Evolutionary conservation across 495 filamentous ascomycete genomes (phyloP).

Genomic region (Aspergillus heteromorphus): DNA sequence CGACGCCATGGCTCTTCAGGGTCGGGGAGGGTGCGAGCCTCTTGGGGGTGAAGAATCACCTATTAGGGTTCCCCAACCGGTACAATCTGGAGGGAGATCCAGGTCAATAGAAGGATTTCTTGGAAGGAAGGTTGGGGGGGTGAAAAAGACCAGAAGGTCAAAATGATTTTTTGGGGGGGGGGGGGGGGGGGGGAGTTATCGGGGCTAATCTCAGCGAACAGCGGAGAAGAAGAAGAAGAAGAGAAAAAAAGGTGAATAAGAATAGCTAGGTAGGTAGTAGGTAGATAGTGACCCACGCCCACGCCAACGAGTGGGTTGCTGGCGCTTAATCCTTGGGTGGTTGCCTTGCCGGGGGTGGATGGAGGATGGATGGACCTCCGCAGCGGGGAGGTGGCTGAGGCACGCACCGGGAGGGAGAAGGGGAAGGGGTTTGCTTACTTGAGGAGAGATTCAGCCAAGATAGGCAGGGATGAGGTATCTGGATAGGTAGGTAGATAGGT

Average conservation of each 20-base stretch:
- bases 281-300: neutral
- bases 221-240: neutral
- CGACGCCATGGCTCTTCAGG: constrained; percentile 34
- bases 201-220: neutral
- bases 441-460: neutral
- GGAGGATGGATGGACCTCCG: no score
- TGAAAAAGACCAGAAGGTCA: neutral
- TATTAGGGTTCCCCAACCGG: constrained; percentile 11
- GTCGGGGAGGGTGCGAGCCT: constrained; percentile 12
- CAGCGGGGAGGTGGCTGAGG: constrained; percentile 19
- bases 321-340: constrained; percentile 12
- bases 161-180: neutral
- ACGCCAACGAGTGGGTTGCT: neutral
- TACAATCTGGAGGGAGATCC: neutral
- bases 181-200: neutral
- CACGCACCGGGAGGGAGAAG: constrained; percentile 6
- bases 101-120: constrained; percentile 1
- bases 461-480: constrained; percentile 1
- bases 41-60: constrained; percentile 15
- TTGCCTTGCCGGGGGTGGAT: constrained; percentile 13
- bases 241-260: neutral
- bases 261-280: no score
- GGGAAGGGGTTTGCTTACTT: constrained; percentile 3
- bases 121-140: neutral
- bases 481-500: neutral